Base-by-base conservation (phyloP, 2,329 filamentous ascomycete genomes). In the Pseudogymnoascus sp. region DNA sequence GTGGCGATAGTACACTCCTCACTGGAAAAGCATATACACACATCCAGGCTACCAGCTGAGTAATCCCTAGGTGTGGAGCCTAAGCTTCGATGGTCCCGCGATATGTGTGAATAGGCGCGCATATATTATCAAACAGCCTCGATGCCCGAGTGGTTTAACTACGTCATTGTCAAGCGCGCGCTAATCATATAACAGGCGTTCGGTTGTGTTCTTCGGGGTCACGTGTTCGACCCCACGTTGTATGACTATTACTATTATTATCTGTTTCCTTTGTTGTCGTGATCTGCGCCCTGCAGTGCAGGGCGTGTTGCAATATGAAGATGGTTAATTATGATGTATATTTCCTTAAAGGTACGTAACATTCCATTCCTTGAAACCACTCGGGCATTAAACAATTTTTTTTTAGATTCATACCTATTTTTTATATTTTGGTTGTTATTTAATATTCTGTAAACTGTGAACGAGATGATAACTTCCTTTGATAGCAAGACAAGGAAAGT, bases 141-240 rank as follows among this genome's bases (percentile, higher is more conserved):
- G 25, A 31, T 57, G 48, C 48, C 25, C 48, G 48, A 57, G 25
- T 57, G 28, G 48, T 57, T 57, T 57, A 57, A 51, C 48, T 57
- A 57, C 48, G 48, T 57, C 48, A 57, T 57, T 34, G 48, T 57
- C 48, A 57, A 34, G 48, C 48, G 48, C 48, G 48, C 48, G 48
- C 48, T 57, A 57, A 57, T 57, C 4, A 13, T 34, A 34, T 19
- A 31, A 57, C 48, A 57, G 48, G 48, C 8, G 25, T 34, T 57
- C 48, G 25, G n/a, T 31, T 6, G 16, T 6, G 48, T 13, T 34
- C n/a, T 4, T 6, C 8, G 25, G 48, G 28, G 48, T 57, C 48
- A 57, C 48, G 48, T 57, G 48, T 34, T 57, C 25, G 25, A 57
- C 25, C n/a, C 25, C 25, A 34, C 48, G n/a, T 4, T n/a, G n/a